Percentiles rank a stretch among this genome's conserved stretches.
phyloP scores from a whole-genome alignment of 2,329 filamentous ascomycete species.

The Paraconiothyrium brasiliense region DNA sequence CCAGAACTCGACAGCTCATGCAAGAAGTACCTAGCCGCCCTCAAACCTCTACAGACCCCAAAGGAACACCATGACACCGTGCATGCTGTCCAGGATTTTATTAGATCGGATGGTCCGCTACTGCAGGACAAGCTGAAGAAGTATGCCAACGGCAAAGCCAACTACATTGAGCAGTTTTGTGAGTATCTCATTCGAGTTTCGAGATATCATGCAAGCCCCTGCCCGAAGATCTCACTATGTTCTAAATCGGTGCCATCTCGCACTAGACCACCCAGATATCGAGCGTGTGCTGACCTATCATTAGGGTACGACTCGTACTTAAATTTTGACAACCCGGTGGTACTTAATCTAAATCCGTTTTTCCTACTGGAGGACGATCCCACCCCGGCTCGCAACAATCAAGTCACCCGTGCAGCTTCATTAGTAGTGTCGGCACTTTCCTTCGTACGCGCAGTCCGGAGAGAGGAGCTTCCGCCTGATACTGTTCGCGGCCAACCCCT shows the following conservation, averaged over 20 bases:
- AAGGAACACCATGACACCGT: slow-evolving; percentile 86
- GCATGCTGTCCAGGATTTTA: slow-evolving; percentile 82
- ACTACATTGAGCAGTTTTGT: slow-evolving; percentile 99
- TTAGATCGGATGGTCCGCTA: slow-evolving; percentile 80
- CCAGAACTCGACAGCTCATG: slow-evolving; percentile 83
- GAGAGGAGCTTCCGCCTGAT: slow-evolving; percentile 92
- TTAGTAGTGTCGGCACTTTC: slow-evolving; percentile 88
- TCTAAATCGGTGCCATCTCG: slow-evolving; percentile 18
- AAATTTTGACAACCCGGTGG: slow-evolving; percentile 97
- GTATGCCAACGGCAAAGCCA: slow-evolving; percentile 89
- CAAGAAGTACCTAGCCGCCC: slow-evolving; percentile 78
- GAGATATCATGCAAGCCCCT: slow-evolving; percentile 9
- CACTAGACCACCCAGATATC: slow-evolving; percentile 16
- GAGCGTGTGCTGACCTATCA: slow-evolving; percentile 32
- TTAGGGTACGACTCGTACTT: slow-evolving; percentile 98
- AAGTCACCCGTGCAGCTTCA: slow-evolving; percentile 93
- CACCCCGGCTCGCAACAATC: slow-evolving; percentile 93
- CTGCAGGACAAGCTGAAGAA: slow-evolving; percentile 89
- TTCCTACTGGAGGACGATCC: slow-evolving; percentile 98
- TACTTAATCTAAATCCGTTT: slow-evolving; percentile 96
- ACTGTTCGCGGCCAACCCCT: slow-evolving; percentile 83
- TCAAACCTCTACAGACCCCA: slow-evolving; percentile 81
- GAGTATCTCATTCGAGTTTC: slow-evolving; percentile 53
- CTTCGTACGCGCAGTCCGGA: slow-evolving; percentile 91
- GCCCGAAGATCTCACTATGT: slow-evolving; percentile 17